Base-by-base conservation (phyloP, 257 asterid genomes). In the Solanum piurae region DNA sequence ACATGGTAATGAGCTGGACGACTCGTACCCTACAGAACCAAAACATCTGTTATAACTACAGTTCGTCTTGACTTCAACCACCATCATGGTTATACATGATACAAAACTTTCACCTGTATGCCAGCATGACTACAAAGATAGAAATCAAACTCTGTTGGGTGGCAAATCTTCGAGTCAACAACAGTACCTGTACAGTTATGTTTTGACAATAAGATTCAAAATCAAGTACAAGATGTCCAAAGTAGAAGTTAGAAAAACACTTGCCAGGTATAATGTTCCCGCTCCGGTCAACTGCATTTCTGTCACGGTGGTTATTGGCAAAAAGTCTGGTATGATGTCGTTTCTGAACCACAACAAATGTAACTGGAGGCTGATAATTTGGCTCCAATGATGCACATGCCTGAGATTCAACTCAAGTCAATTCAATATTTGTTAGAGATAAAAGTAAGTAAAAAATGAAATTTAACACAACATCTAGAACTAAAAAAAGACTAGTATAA, bases 111-210 rank as follows among this genome's bases (percentile, higher is more conserved):
- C 49, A 97, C 98, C 98, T 95, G 96, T 76, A 97, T 95, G 72
- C 98, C 99, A 75, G 99, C 99, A 93, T 95, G 99, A 88, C 99
- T 97, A 90, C 99, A 97, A 18, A 97, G 98, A 87, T 97, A 97
- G 92, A 97, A 97, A 64, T 97, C 98, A 37, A 97, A 97, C 87
- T 97, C 99, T 1, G 99, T 95, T 0, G 99, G 99, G 79, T 97
- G 99, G 88, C 99, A 97, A 44, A 97, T 97, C 89, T 95, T 97
- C 0, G 98, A 94, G 86, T 97, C 98, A 0, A 97, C 99, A 34
- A 97, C 98, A 16, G 99, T 97, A n/a, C 99, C 99, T 97, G 93
- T 14, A 42, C 11, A 31, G 85, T 46, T 9, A 18, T 2, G 29
- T 80, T 79, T 29, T 16, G 38, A 80, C 18, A 34, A 33, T 40